These are phyloP conservation scores for Suillus spraguei DNA, from an alignment of 768 basidiomycete species.

Conservation along the genomic window DNA sequence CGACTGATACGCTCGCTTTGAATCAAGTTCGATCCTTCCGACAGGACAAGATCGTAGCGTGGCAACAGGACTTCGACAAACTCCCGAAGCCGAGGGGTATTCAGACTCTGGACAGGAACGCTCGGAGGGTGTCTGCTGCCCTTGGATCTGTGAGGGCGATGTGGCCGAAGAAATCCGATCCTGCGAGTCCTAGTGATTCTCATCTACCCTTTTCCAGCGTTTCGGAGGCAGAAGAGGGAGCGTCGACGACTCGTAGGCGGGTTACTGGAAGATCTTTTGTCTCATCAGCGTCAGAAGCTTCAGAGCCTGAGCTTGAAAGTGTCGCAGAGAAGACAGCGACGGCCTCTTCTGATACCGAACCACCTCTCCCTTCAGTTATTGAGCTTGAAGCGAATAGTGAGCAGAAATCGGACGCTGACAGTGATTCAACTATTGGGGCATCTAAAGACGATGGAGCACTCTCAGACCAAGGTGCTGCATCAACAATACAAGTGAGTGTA, in stretches of 20 bases:
- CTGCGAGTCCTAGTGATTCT: conserved; percentile 51
- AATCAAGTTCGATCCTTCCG: conserved; percentile 84
- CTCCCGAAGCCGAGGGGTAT: conserved; percentile 71
- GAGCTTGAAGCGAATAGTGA: conserved; percentile 17
- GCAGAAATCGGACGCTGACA: conserved; percentile 66
- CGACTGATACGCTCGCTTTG: conserved; percentile 85
- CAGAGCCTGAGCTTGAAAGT: conserved; percentile 58
- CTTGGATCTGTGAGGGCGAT: conserved; percentile 73
- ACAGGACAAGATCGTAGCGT: conserved; percentile 94
- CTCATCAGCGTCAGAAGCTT: conserved; percentile 74
- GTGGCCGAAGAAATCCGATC: conserved; percentile 66
- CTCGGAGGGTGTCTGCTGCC: conserved; percentile 54
- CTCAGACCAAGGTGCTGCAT: conserved; percentile 21
- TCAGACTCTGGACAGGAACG: conserved; percentile 49
- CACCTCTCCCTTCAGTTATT: conserved; percentile 2
- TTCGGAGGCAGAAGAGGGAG: conserved; percentile 74
- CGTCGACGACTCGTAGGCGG: conserved; percentile 42
- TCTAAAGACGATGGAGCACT: conserved; percentile 29
- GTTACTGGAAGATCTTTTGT: conserved; percentile 56
- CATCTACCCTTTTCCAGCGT: conserved; percentile 65
- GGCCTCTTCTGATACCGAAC: conserved; percentile 22
- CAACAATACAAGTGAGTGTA: conserved; percentile 30
- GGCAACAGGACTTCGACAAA: conserved; percentile 91
- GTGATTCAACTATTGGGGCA: conserved; percentile 84
- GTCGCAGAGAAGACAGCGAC: conserved; percentile 21